phyloP scores from a whole-genome alignment of 495 filamentous ascomycete species.

The Mycothermus thermophilus region DNA sequence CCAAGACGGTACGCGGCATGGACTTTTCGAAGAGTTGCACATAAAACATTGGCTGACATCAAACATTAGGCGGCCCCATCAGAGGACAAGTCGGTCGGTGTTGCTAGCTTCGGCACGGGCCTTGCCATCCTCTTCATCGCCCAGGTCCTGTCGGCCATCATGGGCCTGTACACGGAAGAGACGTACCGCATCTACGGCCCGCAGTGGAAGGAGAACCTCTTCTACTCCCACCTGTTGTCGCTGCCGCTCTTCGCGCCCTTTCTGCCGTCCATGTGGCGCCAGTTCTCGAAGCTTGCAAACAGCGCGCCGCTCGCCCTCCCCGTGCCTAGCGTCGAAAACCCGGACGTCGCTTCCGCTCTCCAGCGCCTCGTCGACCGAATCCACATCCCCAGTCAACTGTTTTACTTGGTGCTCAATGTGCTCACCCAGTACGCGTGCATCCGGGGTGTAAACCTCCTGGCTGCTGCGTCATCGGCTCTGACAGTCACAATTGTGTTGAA shows the following conservation, averaged over 20 bases:
- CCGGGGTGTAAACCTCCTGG: conserved; percentile 82
- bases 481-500: conserved; percentile 95
- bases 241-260: conserved; percentile 54
- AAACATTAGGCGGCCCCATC: conserved; percentile 17
- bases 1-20: conserved; percentile 48
- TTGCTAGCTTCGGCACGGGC: conserved; percentile 49
- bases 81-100: conserved; percentile 14
- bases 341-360: conserved; percentile 12
- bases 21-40: conserved; percentile 10
- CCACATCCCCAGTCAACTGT: conserved; percentile 53
- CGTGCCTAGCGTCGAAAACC: conserved; percentile 11
- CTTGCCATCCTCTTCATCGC: conserved; percentile 76
- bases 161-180: conserved; percentile 86
- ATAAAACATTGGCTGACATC: no score
- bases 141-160: conserved; percentile 80
- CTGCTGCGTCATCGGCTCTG: conserved; percentile 71
- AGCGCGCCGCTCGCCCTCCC: conserved; percentile 34
- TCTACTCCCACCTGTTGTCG: conserved; percentile 77
- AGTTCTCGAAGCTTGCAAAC: conserved; percentile 37
- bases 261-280: conserved; percentile 32
- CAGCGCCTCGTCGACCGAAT: conserved; percentile 25
- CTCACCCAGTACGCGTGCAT: conserved; percentile 91
- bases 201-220: conserved; percentile 92
- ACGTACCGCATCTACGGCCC: conserved; percentile 74
- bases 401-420: conserved; percentile 64